Evolutionary conservation across 1,284 basidiomycete genomes (phyloP).

Genomic region (Austroboletus niveus): DNA sequence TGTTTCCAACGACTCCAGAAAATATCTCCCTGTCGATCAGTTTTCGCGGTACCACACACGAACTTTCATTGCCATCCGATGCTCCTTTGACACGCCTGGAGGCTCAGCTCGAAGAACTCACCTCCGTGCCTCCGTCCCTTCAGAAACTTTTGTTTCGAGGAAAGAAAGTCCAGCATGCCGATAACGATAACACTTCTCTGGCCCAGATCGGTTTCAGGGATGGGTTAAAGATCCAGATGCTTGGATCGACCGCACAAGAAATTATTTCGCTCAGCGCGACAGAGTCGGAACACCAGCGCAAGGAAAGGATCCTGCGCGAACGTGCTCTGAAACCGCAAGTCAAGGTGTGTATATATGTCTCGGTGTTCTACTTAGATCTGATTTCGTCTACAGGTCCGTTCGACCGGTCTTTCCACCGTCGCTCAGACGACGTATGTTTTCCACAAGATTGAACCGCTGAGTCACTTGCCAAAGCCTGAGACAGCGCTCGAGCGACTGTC

Average conservation of each 20-base stretch:
- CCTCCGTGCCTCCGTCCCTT: slow-evolving; percentile 55
- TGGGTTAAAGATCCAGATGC: slow-evolving; percentile 63
- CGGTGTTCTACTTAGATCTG: not conserved
- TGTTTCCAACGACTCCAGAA: slow-evolving; percentile 11
- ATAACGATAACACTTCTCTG: slow-evolving; percentile 42
- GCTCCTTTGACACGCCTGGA: slow-evolving; percentile 49
- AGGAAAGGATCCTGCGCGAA: slow-evolving; percentile 57
- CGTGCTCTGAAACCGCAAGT: slow-evolving; percentile 54
- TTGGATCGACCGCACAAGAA: slow-evolving; percentile 61
- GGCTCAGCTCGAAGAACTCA: slow-evolving; percentile 54
- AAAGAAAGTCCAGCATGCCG: slow-evolving; percentile 45
- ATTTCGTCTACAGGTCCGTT: slow-evolving; percentile 44
- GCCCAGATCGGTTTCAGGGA: slow-evolving; percentile 54
- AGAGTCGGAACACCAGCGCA: slow-evolving; percentile 55
- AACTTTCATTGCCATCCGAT: slow-evolving; percentile 45
- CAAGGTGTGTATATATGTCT: slow-evolving; percentile 45
- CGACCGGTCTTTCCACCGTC: slow-evolving; percentile 43
- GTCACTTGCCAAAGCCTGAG: slow-evolving; percentile 61
- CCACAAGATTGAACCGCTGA: slow-evolving; percentile 58
- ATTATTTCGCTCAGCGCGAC: slow-evolving; percentile 50
- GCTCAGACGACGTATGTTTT: slow-evolving; percentile 53
- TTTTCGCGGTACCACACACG: slow-evolving; percentile 48
- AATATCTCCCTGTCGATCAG: slow-evolving; percentile 38
- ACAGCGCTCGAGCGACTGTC: slow-evolving; percentile 52
- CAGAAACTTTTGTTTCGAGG: slow-evolving; percentile 76